Base-by-base conservation (phyloP, 1,139 yeast species). In the Candida gigantensis region DNA sequence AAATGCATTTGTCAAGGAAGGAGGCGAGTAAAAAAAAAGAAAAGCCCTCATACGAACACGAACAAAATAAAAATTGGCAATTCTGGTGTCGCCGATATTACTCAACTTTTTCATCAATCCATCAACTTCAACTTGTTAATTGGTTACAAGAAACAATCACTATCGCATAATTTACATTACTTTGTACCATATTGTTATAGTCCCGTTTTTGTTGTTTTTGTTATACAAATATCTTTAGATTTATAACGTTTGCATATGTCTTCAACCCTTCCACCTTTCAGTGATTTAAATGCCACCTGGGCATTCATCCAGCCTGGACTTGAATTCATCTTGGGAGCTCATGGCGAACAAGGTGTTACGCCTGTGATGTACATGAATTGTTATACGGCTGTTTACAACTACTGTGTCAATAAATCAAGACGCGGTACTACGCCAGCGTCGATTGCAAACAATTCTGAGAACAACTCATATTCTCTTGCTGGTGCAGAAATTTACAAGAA, bases 321-420 rank as follows among this genome's bases (percentile, higher is more conserved):
- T 32, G 77, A 78, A 48, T 76, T 77, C 52, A 84, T 84, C 39
- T 65, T 84, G 43, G 94, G 90, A 3, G 79, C 81, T 27, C 70
- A 78, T 36, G 77, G 78, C 37, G 79, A 73, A 50, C 79, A 80
- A 42, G 83, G 85, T 4, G 75, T 84, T 30, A 80, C 83, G 12
- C 78, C 89, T 14, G 72, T 74, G 44, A 83, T 83, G 82, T 84
- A 84, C 55, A 83, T 84, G 82, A 66, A 71, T 51, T 70, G 76
- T 41, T 84, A 83, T 58, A 86, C 95, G 1, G 95, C 96, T 3
- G 85, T 92, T 47, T 94, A 90, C 68, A 90, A 90, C 64, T 92
- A 87, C 58, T 92, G 98, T 67, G 92, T 87, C 35, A 83, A 87
- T 49, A 84, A 84, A 49, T 81, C 92, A 21, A 73, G 85, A 50